Conservation (phyloP, 1,284 basidiomycete genomes). For the Puccinia polysora region DNA sequence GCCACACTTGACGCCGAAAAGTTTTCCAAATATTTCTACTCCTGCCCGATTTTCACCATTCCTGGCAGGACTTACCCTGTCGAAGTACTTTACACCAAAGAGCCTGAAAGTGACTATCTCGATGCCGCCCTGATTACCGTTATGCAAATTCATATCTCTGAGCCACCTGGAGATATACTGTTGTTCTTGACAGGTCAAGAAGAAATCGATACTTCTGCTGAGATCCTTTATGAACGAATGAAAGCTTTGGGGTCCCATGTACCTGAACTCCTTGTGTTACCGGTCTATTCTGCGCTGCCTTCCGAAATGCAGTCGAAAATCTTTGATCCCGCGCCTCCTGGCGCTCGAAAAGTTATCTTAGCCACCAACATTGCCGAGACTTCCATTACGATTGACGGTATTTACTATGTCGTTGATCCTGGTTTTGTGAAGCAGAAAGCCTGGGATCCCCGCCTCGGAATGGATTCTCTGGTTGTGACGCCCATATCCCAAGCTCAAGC, state of each 20-base stretch:
- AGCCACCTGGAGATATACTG: slow-evolving; percentile 90
- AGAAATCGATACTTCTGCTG: slow-evolving; percentile 95
- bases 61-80: slow-evolving; percentile 98
- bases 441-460: slow-evolving; percentile 91
- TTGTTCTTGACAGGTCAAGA: slow-evolving; percentile 98
- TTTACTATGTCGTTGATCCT: slow-evolving; percentile 98
- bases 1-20: slow-evolving; percentile 99
- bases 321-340: slow-evolving; percentile 94
- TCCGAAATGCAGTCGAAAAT: slow-evolving; percentile 96
- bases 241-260: slow-evolving; percentile 95
- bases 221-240: slow-evolving; percentile 96
- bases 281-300: slow-evolving; percentile 94
- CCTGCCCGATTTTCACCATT: slow-evolving; percentile 99
- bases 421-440: slow-evolving; percentile 99
- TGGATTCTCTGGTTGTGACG: slow-evolving; percentile 97
- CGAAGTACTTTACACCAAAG: slow-evolving; percentile 94
- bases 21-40: slow-evolving; percentile 97
- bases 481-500: slow-evolving; percentile 99
- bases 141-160: slow-evolving; percentile 98
- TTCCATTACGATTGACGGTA: slow-evolving; percentile 93
- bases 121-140: slow-evolving; percentile 97
- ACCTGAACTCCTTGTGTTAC: slow-evolving; percentile 90
- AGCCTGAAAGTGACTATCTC: slow-evolving; percentile 96
- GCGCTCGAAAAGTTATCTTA: slow-evolving; percentile 92
- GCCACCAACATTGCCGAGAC: slow-evolving; percentile 99